phyloP scores from a whole-genome alignment of 2,329 filamentous ascomycete genomes.

The Claviceps spartinae region DNA sequence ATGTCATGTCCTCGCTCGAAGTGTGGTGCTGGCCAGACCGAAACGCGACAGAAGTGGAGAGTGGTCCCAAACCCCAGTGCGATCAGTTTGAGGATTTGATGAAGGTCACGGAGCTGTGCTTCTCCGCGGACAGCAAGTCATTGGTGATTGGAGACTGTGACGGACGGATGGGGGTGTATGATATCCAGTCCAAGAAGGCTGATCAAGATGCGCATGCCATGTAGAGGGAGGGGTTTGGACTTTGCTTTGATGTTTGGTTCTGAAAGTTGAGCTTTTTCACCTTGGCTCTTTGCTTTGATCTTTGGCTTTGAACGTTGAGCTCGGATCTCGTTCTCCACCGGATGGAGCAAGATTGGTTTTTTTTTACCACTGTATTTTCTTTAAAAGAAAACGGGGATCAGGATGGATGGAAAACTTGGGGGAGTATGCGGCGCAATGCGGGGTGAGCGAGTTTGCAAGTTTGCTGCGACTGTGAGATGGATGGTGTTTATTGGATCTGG shows the following conservation, averaged over 20 bases:
- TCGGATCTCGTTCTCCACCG: too few relatives aligned
- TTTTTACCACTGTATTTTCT: not conserved
- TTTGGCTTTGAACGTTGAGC: too few relatives aligned
- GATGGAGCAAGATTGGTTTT: not conserved
- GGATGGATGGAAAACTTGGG: not conserved
- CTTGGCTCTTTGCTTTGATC: not conserved
- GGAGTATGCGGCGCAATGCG: not conserved
- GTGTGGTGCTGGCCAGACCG: conserved; percentile 26
- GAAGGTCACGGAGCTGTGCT: conserved; percentile 23
- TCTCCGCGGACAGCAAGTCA: conserved; percentile 23
- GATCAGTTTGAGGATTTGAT: conserved; percentile 21
- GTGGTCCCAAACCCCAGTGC: conserved; percentile 13
- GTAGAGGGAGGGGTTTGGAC: not conserved
- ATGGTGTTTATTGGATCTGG: not conserved
- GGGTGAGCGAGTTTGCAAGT: not conserved
- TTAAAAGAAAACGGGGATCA: too few relatives aligned
- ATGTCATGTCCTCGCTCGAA: conserved; percentile 22
- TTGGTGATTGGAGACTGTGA: conserved; percentile 22
- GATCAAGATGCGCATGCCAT: not conserved
- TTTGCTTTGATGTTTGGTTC: not conserved
- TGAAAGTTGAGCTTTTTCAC: too few relatives aligned
- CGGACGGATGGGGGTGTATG: conserved; percentile 23
- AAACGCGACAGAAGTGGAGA: conserved; percentile 13
- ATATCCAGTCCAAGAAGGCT: conserved; percentile 16
- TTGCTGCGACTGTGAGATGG: not conserved